phyloP scores from a whole-genome alignment of 441 rosid genomes.

The Adansonia grandidieri region DNA sequence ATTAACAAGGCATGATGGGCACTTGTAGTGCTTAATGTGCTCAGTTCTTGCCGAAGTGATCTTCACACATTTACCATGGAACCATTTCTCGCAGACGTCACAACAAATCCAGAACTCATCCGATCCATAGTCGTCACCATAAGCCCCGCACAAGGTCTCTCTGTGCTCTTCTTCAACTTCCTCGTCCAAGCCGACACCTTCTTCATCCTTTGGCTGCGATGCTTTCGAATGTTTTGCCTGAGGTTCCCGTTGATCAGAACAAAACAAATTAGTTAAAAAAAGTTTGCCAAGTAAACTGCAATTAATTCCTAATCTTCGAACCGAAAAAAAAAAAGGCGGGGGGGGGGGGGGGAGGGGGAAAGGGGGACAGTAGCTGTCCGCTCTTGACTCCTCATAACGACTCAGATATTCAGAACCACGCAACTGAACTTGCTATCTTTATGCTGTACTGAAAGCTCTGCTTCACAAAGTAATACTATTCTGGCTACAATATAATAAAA shows the following conservation, averaged over 20 bases:
- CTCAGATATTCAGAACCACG: not conserved
- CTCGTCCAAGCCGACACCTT: constrained; percentile 53
- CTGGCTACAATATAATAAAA: not conserved
- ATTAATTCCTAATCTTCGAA: not conserved
- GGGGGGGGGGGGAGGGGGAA: no score
- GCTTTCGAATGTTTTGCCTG: constrained; percentile 51
- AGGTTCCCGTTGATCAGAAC: constrained; percentile 31
- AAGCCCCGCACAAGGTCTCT: constrained; percentile 70
- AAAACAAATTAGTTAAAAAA: not conserved
- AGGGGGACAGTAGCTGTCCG: no score
- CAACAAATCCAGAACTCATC: constrained; percentile 81
- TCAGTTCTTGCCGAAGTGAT: constrained; percentile 91
- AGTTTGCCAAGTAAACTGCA: not conserved
- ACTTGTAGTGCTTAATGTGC: constrained; percentile 86
- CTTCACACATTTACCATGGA: constrained; percentile 85
- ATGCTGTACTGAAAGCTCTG: not conserved
- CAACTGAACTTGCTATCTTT: not conserved
- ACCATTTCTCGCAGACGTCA: constrained; percentile 72
- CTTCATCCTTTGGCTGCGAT: constrained; percentile 49
- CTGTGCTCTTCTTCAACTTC: constrained; percentile 77
- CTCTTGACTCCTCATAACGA: not conserved
- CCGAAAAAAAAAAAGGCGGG: not conserved
- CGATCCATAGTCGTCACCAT: constrained; percentile 64
- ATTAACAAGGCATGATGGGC: constrained; percentile 60
- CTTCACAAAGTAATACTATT: not conserved